Evolutionary conservation across 768 basidiomycete genomes (phyloP).

Genomic region (Trametes cingulata): DNA sequence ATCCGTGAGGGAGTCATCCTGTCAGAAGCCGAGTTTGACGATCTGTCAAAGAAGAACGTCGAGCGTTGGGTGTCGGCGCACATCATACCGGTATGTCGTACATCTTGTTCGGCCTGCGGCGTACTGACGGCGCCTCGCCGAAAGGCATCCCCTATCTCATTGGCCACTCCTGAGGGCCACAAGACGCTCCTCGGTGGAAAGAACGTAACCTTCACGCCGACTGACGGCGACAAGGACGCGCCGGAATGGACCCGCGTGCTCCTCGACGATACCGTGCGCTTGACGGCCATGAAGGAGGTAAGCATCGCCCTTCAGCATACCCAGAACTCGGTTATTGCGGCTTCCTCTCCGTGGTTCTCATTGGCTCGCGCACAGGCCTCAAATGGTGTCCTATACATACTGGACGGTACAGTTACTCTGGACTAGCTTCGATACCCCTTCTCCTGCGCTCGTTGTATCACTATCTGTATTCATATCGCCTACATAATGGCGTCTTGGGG

Average conservation of each 20-base stretch:
- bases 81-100: slow-evolving; percentile 70
- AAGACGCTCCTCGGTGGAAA: slow-evolving; percentile 61
- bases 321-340: neutral
- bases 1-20: slow-evolving; percentile 51
- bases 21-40: slow-evolving; percentile 67
- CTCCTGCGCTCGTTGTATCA: neutral
- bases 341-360: neutral
- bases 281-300: slow-evolving; percentile 66
- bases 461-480: slow-evolving; percentile 9
- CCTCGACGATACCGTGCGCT: slow-evolving; percentile 55
- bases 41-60: slow-evolving; percentile 62
- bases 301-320: slow-evolving; percentile 23
- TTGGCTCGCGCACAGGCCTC: slow-evolving; percentile 40
- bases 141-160: slow-evolving; percentile 50
- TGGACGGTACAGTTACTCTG: slow-evolving; percentile 51
- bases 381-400: slow-evolving; percentile 60
- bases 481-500: neutral
- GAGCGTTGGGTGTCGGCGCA: slow-evolving; percentile 82
- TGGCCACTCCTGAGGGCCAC: slow-evolving; percentile 46
- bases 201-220: slow-evolving; percentile 53
- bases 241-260: slow-evolving; percentile 62
- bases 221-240: slow-evolving; percentile 33
- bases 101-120: neutral
- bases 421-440: slow-evolving; percentile 22
- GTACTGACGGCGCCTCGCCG: neutral